Evolutionary conservation across 176 grass and related monocot species (phyloP).

Genomic region (Alopecurus myosuroides): DNA sequence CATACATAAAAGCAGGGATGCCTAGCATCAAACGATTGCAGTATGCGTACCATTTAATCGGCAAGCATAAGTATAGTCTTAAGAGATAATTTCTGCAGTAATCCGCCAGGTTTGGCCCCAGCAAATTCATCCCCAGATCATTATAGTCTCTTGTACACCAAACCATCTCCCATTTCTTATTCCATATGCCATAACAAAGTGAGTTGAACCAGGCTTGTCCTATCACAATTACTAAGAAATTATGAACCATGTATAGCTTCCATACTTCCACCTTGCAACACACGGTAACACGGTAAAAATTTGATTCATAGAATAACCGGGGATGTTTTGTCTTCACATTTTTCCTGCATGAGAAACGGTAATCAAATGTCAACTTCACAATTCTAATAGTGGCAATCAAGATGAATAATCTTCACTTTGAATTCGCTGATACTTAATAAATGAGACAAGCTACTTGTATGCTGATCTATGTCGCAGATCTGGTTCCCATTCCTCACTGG

Average conservation of each 20-base stretch:
- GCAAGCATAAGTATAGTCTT: too few species aligned
- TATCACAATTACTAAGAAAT: slow-evolving; percentile 4
- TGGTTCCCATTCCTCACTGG: too few species aligned
- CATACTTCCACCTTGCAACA: slow-evolving; percentile 91
- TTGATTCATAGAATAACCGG: slow-evolving; percentile 84
- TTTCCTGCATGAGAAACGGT: slow-evolving; percentile 50
- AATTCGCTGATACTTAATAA: neutral
- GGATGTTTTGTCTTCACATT: slow-evolving; percentile 99
- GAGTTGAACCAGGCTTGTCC: slow-evolving; percentile 14
- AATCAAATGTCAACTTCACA: slow-evolving; percentile 1
- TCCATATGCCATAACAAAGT: slow-evolving; percentile 43
- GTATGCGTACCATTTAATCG: too few species aligned
- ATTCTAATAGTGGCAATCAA: neutral
- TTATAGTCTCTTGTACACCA: too few species aligned
- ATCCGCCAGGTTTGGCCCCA: too few species aligned
- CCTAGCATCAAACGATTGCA: too few species aligned
- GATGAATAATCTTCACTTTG: neutral
- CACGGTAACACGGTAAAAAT: slow-evolving; percentile 81
- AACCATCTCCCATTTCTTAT: too few species aligned
- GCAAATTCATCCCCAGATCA: too few species aligned
- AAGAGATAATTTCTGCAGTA: too few species aligned
- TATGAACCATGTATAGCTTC: neutral
- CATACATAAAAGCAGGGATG: too few species aligned
- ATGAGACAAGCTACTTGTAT: neutral
- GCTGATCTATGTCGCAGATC: neutral